A percentile compares a stretch with the other conserved stretches of the same genome.
Evolutionary conservation across 768 basidiomycete species (phyloP).

Genomic region (Lentinus tigrinus): DNA sequence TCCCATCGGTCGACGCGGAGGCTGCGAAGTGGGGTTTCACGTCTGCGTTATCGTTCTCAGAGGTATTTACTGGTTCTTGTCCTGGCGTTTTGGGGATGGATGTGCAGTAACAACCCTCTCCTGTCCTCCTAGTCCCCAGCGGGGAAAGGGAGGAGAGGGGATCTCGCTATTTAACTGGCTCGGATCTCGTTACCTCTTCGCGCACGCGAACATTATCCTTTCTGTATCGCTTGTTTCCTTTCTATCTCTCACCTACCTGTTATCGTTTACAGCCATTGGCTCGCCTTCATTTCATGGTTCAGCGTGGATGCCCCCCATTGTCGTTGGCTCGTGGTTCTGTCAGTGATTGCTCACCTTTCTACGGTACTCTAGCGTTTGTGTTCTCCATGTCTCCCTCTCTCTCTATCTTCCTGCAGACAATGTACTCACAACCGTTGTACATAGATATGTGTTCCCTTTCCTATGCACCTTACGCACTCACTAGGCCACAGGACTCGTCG

Average conservation of each 20-base stretch:
- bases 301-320: constrained; percentile 10
- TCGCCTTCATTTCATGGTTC: not conserved
- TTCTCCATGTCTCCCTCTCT: not conserved
- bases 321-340: constrained; percentile 14
- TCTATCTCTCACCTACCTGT: not conserved
- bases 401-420: not conserved
- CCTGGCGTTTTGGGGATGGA: constrained; percentile 6
- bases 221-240: not conserved
- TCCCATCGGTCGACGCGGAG: not conserved
- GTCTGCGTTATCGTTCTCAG: constrained; percentile 11
- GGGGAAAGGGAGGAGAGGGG: constrained; percentile 21
- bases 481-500: not conserved
- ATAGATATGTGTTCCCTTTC: constrained; percentile 2
- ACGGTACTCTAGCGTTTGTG: not conserved
- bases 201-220: not conserved
- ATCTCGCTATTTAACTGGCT: constrained; percentile 1
- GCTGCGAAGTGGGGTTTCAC: not conserved
- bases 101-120: constrained; percentile 13
- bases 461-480: constrained; percentile 5
- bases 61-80: constrained; percentile 6
- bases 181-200: not conserved
- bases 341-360: constrained; percentile 2
- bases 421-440: constrained; percentile 3
- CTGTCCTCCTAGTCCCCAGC: constrained; percentile 19
- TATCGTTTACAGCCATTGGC: not conserved